These are phyloP conservation scores for Nitzschia palea DNA, from an alignment of 108 stramenopile species.

Conservation along the genomic window DNA sequence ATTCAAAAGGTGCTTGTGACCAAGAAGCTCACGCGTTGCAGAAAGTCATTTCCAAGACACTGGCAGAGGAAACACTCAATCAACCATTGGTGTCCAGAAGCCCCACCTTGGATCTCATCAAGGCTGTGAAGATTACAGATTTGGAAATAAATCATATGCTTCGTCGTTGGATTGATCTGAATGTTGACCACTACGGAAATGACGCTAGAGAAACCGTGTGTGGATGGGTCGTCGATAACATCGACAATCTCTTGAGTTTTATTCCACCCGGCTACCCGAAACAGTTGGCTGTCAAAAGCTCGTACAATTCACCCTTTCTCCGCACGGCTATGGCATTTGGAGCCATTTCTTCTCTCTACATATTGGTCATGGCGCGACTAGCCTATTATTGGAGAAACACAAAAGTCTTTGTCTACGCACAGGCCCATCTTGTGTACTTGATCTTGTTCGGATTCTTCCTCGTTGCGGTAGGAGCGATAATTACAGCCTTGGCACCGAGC, in stretches of 20 bases:
- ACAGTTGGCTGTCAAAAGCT: not conserved
- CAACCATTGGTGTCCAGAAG: not conserved
- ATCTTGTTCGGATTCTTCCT: constrained; percentile 29
- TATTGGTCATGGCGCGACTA: not conserved
- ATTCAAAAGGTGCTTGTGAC: constrained; percentile 26
- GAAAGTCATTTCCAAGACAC: constrained; percentile 6
- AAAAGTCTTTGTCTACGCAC: constrained; percentile 32
- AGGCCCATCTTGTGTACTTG: constrained; percentile 23
- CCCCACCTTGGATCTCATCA: constrained; percentile 23
- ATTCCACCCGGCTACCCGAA: constrained; percentile 26
- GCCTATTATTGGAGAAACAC: constrained; percentile 7
- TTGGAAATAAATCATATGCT: constrained; percentile 21
- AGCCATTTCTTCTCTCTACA: constrained; percentile 2
- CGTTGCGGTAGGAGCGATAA: constrained; percentile 22
- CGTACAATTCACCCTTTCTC: not conserved
- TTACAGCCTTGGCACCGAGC: constrained; percentile 17
- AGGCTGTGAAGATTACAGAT: constrained; percentile 2
- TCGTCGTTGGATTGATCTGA: not conserved
- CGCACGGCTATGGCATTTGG: constrained; percentile 16
- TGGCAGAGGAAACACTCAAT: not conserved
- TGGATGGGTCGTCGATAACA: constrained; percentile 32
- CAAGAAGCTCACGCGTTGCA: constrained; percentile 21
- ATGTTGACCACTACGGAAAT: constrained; percentile 1
- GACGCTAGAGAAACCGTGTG: constrained; percentile 39
- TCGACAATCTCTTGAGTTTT: constrained; percentile 5